A percentile compares a stretch with the other conserved stretches of the same genome.
Conservation (phyloP, 306 rosid genomes). For the Corylus heterophylla region DNA sequence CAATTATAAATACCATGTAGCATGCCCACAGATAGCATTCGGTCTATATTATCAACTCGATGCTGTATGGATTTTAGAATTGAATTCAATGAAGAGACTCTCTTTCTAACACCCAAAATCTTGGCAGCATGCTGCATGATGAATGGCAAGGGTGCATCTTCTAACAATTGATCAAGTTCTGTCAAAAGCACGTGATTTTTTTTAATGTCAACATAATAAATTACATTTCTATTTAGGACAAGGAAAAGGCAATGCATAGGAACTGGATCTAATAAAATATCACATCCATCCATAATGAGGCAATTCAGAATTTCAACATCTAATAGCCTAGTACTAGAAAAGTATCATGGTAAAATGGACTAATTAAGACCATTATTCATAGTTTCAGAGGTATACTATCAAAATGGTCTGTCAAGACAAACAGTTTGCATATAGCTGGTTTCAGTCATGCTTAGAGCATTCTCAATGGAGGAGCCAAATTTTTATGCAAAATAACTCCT, state of each 20-base stretch:
- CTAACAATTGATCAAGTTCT: slow-evolving; percentile 81
- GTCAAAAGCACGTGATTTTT: slow-evolving; percentile 33
- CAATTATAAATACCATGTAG: slow-evolving; percentile 43
- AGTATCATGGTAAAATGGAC: background rate
- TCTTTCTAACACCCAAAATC: slow-evolving; percentile 63
- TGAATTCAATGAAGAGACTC: slow-evolving; percentile 70
- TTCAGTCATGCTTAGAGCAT: background rate
- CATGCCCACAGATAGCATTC: slow-evolving; percentile 44
- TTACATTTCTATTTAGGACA: background rate
- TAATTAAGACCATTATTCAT: background rate
- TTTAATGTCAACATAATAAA: background rate
- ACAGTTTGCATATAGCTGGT: too few species aligned
- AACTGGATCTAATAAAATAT: background rate
- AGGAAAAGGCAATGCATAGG: background rate
- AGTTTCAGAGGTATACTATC: background rate
- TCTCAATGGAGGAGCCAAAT: too few species aligned
- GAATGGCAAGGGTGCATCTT: slow-evolving; percentile 78
- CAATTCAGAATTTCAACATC: background rate
- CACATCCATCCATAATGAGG: background rate
- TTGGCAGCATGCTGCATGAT: slow-evolving; percentile 75
- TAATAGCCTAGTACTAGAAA: background rate
- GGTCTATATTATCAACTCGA: slow-evolving; percentile 77
- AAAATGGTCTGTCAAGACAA: background rate
- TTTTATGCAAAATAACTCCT: too few species aligned
- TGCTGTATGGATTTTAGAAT: slow-evolving; percentile 68